phyloP scores from a whole-genome alignment of 805 yeast genomes.

The Kregervanrija fluxuum region DNA sequence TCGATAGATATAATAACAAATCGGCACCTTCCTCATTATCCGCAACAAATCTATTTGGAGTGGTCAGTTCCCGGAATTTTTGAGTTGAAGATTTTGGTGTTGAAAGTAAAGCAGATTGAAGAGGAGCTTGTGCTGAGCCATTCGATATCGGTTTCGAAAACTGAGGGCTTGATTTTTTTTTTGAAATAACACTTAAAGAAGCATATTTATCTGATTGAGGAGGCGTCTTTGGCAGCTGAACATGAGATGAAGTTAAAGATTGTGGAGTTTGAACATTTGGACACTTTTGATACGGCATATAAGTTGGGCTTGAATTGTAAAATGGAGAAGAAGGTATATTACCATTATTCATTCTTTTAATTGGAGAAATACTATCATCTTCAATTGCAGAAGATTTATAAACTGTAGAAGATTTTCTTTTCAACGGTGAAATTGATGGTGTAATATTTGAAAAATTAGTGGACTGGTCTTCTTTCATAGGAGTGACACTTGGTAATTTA shows the following conservation, averaged over 20 bases:
- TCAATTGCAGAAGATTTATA: constrained; percentile 6
- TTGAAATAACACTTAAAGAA: background rate
- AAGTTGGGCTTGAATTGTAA: constrained; percentile 17
- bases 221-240: constrained; percentile 26
- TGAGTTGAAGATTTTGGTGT: constrained; percentile 24
- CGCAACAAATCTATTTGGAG: constrained; percentile 23
- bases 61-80: constrained; percentile 16
- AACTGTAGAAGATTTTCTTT: constrained; percentile 18
- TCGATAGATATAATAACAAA: constrained; percentile 70
- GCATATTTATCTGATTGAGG: constrained; percentile 13
- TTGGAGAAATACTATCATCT: constrained; percentile 21
- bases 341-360: constrained; percentile 18
- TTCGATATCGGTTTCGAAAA: constrained; percentile 6
- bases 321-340: constrained; percentile 27
- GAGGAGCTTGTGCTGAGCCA: constrained; percentile 16
- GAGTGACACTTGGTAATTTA: constrained; percentile 5
- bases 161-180: background rate
- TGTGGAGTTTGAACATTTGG: constrained; percentile 13
- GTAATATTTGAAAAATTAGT: constrained; percentile 6
- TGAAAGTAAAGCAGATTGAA: constrained; percentile 21
- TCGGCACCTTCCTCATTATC: constrained; percentile 66
- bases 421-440: constrained; percentile 20
- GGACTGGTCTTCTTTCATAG: constrained; percentile 3
- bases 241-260: constrained; percentile 10
- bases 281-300: constrained; percentile 11